Evolutionary conservation across 2,329 filamentous ascomycete genomes (phyloP).

Genomic region (Emergomyces orientalis): DNA sequence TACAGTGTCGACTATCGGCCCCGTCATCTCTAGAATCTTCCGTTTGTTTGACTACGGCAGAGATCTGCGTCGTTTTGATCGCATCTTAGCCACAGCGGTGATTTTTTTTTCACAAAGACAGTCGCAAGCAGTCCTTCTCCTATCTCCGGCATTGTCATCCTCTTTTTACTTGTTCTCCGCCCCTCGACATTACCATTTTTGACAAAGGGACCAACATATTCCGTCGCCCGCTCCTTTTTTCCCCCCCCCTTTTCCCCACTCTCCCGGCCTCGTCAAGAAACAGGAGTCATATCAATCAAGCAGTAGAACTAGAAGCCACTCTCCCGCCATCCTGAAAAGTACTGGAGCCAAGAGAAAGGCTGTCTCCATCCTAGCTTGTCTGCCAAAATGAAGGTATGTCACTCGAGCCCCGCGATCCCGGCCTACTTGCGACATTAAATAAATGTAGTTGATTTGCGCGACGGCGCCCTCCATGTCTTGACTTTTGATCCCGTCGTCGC

Average conservation of each 20-base stretch:
- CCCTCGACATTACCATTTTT: not conserved
- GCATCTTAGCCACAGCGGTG: not conserved
- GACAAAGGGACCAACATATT: not conserved
- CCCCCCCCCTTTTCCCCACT: not conserved
- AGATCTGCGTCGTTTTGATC: not conserved
- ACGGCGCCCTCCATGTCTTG: not conserved
- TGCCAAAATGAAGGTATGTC: slow-evolving; percentile 20
- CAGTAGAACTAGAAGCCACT: not conserved
- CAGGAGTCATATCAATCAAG: not conserved
- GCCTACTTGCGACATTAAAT: not conserved
- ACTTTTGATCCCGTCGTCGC: not conserved
- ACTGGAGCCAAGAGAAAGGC: not conserved
- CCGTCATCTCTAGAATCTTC: not conserved
- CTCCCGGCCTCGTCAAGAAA: not conserved
- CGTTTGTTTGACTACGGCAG: not conserved
- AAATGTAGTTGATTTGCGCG: not conserved
- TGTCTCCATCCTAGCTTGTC: slow-evolving; percentile 10
- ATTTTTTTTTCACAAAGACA: not conserved
- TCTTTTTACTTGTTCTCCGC: not conserved
- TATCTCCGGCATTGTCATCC: not conserved
- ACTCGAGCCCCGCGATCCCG: not conserved
- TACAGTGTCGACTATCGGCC: not conserved
- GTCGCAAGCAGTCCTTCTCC: not conserved
- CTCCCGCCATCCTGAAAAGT: not conserved
- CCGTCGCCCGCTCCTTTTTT: not conserved